Evolutionary conservation across 1,284 basidiomycete genomes (phyloP).

Genomic region (Cutaneotrichosporon curvatum): DNA sequence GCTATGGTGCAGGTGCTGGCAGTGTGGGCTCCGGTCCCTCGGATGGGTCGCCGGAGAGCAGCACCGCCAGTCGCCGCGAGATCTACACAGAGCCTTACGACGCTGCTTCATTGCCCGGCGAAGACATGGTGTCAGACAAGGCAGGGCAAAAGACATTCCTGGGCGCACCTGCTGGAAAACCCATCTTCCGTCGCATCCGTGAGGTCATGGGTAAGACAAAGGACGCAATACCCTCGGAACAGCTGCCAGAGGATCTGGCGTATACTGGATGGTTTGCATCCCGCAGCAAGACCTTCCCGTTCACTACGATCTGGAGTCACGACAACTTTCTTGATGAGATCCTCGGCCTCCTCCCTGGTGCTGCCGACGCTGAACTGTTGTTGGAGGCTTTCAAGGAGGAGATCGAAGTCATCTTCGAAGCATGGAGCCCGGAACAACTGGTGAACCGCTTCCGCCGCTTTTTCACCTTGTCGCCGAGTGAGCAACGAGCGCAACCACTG

Average conservation of each 20-base stretch:
- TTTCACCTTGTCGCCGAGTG: conserved; percentile 32
- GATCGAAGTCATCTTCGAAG: conserved; percentile 37
- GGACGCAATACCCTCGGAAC: not conserved
- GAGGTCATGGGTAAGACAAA: conserved; percentile 10
- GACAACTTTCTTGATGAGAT: conserved; percentile 46
- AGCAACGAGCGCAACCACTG: conserved; percentile 39
- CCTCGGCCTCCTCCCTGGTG: conserved; percentile 37
- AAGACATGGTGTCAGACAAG: conserved; percentile 37
- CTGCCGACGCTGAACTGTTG: conserved; percentile 38
- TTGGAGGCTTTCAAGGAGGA: conserved; percentile 36
- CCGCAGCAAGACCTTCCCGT: conserved; percentile 44
- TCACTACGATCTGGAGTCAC: conserved; percentile 47
- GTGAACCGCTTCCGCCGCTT: conserved; percentile 36
- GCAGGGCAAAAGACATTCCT: conserved; percentile 36
- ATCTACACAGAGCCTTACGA: conserved; percentile 30
- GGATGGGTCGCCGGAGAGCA: conserved; percentile 8
- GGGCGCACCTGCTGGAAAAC: conserved; percentile 36
- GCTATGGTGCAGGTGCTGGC: conserved; percentile 4
- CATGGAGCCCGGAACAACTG: conserved; percentile 40
- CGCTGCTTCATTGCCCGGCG: conserved; percentile 33
- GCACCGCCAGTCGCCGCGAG: conserved; percentile 3
- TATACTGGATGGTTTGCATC: conserved; percentile 44
- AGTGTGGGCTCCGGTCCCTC: too few relatives aligned
- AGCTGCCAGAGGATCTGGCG: conserved; percentile 41
- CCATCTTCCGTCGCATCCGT: conserved; percentile 30